Conservation (phyloP, 768 basidiomycete genomes). For the Boletus tomentosulus region DNA sequence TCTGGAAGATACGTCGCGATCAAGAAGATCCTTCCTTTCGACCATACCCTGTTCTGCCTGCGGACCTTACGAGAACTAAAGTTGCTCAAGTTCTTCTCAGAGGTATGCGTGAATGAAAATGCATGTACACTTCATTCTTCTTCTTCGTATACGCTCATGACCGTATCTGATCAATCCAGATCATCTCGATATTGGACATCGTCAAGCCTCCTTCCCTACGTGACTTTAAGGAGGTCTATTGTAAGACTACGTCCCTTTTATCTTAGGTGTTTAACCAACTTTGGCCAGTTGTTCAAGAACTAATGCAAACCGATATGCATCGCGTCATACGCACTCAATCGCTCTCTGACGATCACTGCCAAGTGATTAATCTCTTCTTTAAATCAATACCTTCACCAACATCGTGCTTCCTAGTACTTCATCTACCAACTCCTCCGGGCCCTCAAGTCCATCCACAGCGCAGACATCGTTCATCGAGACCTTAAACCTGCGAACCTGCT, state of each 20-base stretch:
- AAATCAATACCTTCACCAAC: neutral
- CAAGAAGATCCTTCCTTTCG: slow-evolving; percentile 94
- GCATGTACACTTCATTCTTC: slow-evolving; percentile 34
- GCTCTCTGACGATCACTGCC: slow-evolving; percentile 86
- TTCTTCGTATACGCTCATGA: slow-evolving; percentile 1
- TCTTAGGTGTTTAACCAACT: slow-evolving; percentile 4
- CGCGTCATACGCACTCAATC: slow-evolving; percentile 88
- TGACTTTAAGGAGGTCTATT: slow-evolving; percentile 85
- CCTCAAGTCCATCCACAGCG: slow-evolving; percentile 85
- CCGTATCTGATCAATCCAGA: slow-evolving; percentile 40
- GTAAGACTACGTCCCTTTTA: slow-evolving; percentile 34
- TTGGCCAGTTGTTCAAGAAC: slow-evolving; percentile 68
- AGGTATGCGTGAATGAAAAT: slow-evolving; percentile 77
- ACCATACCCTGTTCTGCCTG: slow-evolving; percentile 88
- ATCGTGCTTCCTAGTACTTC: slow-evolving; percentile 52
- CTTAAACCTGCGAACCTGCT: slow-evolving; percentile 86
- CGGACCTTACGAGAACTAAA: slow-evolving; percentile 90
- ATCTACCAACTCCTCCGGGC: slow-evolving; percentile 82
- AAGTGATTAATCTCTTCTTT: slow-evolving; percentile 39
- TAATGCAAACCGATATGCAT: slow-evolving; percentile 90
- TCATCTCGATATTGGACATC: slow-evolving; percentile 90
- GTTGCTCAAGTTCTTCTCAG: slow-evolving; percentile 80
- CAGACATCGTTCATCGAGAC: slow-evolving; percentile 75
- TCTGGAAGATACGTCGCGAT: slow-evolving; percentile 85
- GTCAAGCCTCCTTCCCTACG: slow-evolving; percentile 73